Evolutionary conservation across 1,284 basidiomycete species (phyloP).

Genomic region (Leccinum subrobustum): DNA sequence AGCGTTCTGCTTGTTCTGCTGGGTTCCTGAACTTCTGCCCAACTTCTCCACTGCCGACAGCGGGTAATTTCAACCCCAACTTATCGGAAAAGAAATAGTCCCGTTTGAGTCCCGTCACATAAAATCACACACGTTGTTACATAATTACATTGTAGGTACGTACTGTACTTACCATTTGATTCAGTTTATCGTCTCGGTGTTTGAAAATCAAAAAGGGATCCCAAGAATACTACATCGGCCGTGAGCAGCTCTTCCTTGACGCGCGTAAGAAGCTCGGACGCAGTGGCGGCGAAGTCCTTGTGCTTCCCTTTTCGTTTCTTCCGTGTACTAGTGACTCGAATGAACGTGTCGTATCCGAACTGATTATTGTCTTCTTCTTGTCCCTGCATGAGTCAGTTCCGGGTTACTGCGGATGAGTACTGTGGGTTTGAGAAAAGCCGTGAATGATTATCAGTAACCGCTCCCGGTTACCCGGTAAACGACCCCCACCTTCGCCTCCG

Average conservation of each 20-base stretch:
- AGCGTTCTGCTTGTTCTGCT: too few relatives aligned
- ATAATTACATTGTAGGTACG: too few relatives aligned
- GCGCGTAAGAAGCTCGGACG: constrained; percentile 35
- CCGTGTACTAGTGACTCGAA: constrained; percentile 39
- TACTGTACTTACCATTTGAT: too few relatives aligned
- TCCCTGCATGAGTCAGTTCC: constrained; percentile 18
- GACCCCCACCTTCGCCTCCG: neutral
- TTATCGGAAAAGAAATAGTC: too few relatives aligned
- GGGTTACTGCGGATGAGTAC: neutral
- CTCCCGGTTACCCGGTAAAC: neutral
- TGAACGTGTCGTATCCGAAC: constrained; percentile 40
- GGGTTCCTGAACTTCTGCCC: too few relatives aligned
- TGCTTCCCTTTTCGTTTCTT: constrained; percentile 34
- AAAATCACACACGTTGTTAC: too few relatives aligned
- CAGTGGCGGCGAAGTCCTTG: constrained; percentile 24
- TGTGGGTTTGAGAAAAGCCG: neutral
- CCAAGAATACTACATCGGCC: constrained; percentile 15
- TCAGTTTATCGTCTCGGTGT: too few relatives aligned
- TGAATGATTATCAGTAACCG: neutral
- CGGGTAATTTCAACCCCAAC: too few relatives aligned
- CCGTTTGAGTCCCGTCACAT: too few relatives aligned
- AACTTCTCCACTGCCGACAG: too few relatives aligned
- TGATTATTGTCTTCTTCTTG: constrained; percentile 8
- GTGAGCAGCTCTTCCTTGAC: constrained; percentile 36
- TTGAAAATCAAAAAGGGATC: too few relatives aligned